These are phyloP conservation scores for Monilinia aucupariae DNA, from an alignment of 2,329 filamentous ascomycete species.

Conservation along the genomic window DNA sequence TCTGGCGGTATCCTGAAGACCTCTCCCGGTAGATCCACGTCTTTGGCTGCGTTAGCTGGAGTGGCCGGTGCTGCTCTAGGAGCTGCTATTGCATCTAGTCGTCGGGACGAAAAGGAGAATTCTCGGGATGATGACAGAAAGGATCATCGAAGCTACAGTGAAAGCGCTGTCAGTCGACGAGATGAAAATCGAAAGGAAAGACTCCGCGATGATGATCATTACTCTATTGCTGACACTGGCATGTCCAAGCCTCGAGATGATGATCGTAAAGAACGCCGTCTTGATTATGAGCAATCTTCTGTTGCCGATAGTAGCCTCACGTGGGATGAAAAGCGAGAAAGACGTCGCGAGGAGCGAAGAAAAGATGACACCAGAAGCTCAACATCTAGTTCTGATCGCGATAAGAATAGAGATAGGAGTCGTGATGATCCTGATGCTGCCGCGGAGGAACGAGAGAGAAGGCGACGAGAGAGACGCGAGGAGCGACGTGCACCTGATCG, in stretches of 20 bases:
- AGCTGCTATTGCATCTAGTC: slow-evolving; percentile 41
- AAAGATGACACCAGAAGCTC: slow-evolving; percentile 23
- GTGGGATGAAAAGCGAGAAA: slow-evolving; percentile 9
- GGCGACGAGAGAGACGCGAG: slow-evolving; percentile 36
- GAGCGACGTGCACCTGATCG: slow-evolving; percentile 25
- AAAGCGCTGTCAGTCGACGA: slow-evolving; percentile 18
- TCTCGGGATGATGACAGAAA: slow-evolving; percentile 24
- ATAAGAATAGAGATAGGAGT: slow-evolving; percentile 30
- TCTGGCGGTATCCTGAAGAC: slow-evolving; percentile 27
- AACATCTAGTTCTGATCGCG: slow-evolving; percentile 23
- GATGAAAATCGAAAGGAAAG: slow-evolving; percentile 21
- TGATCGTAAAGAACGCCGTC: slow-evolving; percentile 20
- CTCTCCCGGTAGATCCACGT: slow-evolving; percentile 38
- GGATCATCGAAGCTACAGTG: slow-evolving; percentile 18
- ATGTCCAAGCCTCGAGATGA: slow-evolving; percentile 29
- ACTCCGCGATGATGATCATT: slow-evolving; percentile 26
- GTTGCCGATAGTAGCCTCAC: slow-evolving; percentile 20
- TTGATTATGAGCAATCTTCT: slow-evolving; percentile 6
- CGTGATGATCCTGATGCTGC: slow-evolving; percentile 32
- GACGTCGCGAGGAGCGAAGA: slow-evolving; percentile 25
- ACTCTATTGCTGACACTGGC: slow-evolving; percentile 26
- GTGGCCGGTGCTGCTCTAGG: slow-evolving; percentile 47
- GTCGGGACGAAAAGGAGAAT: slow-evolving; percentile 29
- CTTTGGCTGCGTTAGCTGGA: slow-evolving; percentile 43
- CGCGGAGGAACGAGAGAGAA: slow-evolving; percentile 28